phyloP scores from a whole-genome alignment of 75 land plant genomes.

The Larix kaempferi region DNA sequence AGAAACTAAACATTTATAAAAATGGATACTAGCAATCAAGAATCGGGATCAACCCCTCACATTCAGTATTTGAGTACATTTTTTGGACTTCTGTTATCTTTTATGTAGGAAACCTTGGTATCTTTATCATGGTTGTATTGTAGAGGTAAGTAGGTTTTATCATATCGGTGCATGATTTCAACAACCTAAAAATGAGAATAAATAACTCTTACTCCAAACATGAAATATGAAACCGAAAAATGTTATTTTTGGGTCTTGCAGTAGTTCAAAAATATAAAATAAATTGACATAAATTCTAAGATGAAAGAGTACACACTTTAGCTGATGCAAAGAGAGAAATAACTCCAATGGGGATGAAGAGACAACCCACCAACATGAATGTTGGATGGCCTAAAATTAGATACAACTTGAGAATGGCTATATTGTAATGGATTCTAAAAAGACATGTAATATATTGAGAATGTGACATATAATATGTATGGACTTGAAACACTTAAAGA shows the following conservation, averaged over 20 bases:
- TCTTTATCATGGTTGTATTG: constrained; percentile 26
- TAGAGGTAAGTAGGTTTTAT: constrained; percentile 42
- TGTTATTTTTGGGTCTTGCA: too few relatives aligned
- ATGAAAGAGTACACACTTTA: constrained; percentile 21
- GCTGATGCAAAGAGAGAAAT: constrained; percentile 54
- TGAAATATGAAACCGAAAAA: constrained; percentile 5
- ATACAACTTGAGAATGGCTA: constrained; percentile 8
- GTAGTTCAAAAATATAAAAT: too few relatives aligned
- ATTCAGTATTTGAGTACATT: constrained; percentile 32
- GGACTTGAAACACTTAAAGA: neutral
- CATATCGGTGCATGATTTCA: constrained; percentile 71
- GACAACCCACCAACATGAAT: constrained; percentile 45
- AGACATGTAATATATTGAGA: neutral
- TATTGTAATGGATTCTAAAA: neutral
- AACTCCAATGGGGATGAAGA: constrained; percentile 72
- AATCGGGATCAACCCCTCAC: too few relatives aligned
- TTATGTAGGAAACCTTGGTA: constrained; percentile 30
- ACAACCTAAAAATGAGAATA: constrained; percentile 37
- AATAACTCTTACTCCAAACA: neutral
- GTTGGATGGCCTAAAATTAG: constrained; percentile 51
- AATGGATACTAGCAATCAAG: neutral
- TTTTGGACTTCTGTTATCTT: constrained; percentile 14
- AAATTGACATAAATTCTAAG: neutral
- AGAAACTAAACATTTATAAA: neutral
- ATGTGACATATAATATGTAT: too few relatives aligned